Percentiles rank a stretch among this genome's conserved stretches.
phyloP scores from a whole-genome alignment of 2,329 filamentous ascomycete genomes.

The Aspergillus fumigatiaffinis region DNA sequence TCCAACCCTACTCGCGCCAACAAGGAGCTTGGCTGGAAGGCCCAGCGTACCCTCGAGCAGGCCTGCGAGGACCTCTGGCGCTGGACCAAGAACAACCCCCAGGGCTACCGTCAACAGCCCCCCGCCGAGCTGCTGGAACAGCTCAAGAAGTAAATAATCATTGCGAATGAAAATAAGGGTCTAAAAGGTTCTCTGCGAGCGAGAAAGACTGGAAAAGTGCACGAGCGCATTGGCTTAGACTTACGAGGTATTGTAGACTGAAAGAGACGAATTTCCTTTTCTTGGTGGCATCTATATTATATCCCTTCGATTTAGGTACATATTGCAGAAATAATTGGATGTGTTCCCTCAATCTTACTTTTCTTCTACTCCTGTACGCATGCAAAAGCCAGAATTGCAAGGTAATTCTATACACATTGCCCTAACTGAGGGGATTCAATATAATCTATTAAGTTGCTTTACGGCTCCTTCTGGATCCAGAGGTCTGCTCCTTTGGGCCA shows the following conservation, averaged over 20 bases:
- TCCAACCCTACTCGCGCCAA: constrained; percentile 86
- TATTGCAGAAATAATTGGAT: neutral
- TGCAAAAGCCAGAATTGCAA: neutral
- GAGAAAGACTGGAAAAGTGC: neutral
- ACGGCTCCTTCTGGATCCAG: constrained; percentile 39
- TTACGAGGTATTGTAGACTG: constrained; percentile 20
- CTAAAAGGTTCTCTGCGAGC: neutral
- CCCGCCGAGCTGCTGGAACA: constrained; percentile 71
- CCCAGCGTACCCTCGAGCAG: constrained; percentile 83
- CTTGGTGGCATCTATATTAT: constrained; percentile 5
- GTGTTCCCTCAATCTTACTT: constrained; percentile 1
- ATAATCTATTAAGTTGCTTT: constrained; percentile 26
- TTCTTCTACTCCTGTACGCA: neutral
- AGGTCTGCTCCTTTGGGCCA: constrained; percentile 25
- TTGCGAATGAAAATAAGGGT: neutral
- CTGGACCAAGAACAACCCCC: constrained; percentile 95
- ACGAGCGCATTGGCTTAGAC: constrained; percentile 4
- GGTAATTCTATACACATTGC: neutral
- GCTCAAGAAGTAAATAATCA: constrained; percentile 33
- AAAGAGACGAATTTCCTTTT: constrained; percentile 36
- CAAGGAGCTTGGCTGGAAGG: constrained; percentile 87
- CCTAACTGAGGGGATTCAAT: neutral
- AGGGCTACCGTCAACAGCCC: constrained; percentile 90
- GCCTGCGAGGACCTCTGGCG: constrained; percentile 93
- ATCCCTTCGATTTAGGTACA: constrained; percentile 1